phyloP scores from a whole-genome alignment of 805 yeast genomes.

The Komagataella mondaviorum region DNA sequence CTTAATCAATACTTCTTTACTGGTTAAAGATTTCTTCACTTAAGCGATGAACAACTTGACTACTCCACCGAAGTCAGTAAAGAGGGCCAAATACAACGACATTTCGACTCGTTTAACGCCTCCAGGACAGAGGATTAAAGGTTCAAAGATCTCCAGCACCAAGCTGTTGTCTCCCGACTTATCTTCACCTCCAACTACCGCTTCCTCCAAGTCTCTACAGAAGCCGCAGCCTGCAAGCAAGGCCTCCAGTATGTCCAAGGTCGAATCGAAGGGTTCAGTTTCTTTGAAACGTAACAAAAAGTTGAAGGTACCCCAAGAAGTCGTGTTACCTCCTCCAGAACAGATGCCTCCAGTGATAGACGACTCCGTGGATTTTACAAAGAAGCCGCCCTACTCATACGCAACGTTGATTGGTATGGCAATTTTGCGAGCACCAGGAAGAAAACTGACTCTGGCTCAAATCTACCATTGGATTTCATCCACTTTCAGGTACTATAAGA shows the following conservation, averaged over 20 bases:
- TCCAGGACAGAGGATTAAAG: not conserved
- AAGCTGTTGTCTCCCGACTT: conserved; percentile 22
- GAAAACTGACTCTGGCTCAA: conserved; percentile 66
- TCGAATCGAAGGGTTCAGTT: not conserved
- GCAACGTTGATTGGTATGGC: conserved; percentile 93
- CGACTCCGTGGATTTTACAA: conserved; percentile 24
- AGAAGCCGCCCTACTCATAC: conserved; percentile 88
- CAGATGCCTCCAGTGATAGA: conserved; percentile 30
- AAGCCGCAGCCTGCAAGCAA: conserved; percentile 11
- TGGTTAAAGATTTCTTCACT: not conserved
- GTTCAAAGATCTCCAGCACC: not conserved
- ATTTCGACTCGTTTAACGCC: not conserved
- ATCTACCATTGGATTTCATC: conserved; percentile 87
- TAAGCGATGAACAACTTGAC: not conserved
- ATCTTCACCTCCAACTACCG: conserved; percentile 28
- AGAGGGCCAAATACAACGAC: not conserved
- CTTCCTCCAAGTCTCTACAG: not conserved
- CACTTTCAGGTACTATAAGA: conserved; percentile 71
- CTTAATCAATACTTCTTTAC: not conserved
- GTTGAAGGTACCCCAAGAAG: conserved; percentile 12
- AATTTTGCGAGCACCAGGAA: conserved; percentile 61
- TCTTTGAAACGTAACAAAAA: conserved; percentile 6
- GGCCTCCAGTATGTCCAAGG: conserved; percentile 2
- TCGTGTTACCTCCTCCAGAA: conserved; percentile 20
- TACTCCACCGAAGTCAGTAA: not conserved